Conservation (phyloP, 1,284 basidiomycete genomes). For the Lentinula novae-zelandiae region DNA sequence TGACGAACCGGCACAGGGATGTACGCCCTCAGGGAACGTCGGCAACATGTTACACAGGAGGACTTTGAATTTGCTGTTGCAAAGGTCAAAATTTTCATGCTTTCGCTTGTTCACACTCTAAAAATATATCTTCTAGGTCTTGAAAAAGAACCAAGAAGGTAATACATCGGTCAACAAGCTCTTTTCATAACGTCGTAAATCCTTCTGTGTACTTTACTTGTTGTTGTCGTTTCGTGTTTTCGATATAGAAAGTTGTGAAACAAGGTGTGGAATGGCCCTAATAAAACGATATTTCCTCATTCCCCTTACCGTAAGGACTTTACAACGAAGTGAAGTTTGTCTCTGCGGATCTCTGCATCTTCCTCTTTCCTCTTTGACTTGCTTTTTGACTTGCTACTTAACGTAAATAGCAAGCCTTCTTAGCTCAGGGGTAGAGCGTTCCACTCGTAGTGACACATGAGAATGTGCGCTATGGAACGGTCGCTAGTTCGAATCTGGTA, state of each 20-base stretch:
- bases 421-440: slow-evolving; percentile 2
- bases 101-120: background rate
- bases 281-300: too few species aligned
- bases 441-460: background rate
- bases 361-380: background rate
- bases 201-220: background rate
- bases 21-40: slow-evolving; percentile 93
- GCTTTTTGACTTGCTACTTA: background rate
- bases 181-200: slow-evolving; percentile 52
- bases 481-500: background rate
- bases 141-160: slow-evolving; percentile 91
- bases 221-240: too few species aligned
- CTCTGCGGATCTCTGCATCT: too few species aligned
- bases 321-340: too few species aligned
- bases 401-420: background rate
- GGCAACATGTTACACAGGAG: slow-evolving; percentile 97
- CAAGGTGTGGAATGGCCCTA: too few species aligned
- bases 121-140: slow-evolving; percentile 42
- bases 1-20: slow-evolving; percentile 54
- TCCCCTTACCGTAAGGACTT: too few species aligned
- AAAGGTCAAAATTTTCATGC: slow-evolving; percentile 51
- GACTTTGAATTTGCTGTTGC: slow-evolving; percentile 99
- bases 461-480: background rate
- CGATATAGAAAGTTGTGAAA: too few species aligned
- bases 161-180: slow-evolving; percentile 90